Base-by-base conservation (phyloP, 768 basidiomycete genomes). In the Harrya chromipes region DNA sequence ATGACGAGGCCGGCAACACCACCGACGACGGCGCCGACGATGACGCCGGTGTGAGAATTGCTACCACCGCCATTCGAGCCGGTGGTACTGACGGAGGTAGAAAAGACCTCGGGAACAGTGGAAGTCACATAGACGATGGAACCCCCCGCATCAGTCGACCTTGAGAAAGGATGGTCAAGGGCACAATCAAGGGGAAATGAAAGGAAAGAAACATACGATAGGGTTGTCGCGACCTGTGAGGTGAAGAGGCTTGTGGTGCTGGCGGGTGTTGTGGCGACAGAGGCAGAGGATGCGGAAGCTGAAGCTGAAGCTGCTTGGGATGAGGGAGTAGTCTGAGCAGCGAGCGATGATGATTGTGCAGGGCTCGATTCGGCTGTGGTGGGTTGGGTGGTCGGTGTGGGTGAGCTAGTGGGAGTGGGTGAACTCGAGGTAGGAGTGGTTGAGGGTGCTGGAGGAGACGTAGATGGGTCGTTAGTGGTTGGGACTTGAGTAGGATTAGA, bases 1-100 rank as follows among this genome's bases (percentile, higher is more conserved):
- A 67, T 2, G 13, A 52, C 31, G 20, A 78, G 33, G 3, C 60
- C 52, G 1, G 54, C 67, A 4, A 73, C 47, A 2, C 78, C 80
- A 48, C 78, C 79, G 10, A 80, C 79, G n/a, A 80, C 75, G 3
- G 74, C 72, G 16, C 80, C 80, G 4, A 79, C 72, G 49, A 82
- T 80, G 4, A 77, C 67, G 24, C 70, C 76, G 1, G 68, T 70
- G 37, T 58, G 47, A 4, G 64, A 57, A 27, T 16, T 57, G 23
- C 17, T 55, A 1, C 20, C 24, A 31, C 33, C 33, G 17, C 29
- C 27, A 12, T 11, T 1, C 2, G 42, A 2, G 26, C 19, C 26
- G 26, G 26, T 31, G 4, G 56, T 13, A 13, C 4, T 20, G 49
- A 56, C 7, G 24, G 63, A 2, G 27, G 58, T 55, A 5, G 65